Evolutionary conservation across 352 stramenopile species (phyloP).

Genomic region (Blastocystis sp.): DNA sequence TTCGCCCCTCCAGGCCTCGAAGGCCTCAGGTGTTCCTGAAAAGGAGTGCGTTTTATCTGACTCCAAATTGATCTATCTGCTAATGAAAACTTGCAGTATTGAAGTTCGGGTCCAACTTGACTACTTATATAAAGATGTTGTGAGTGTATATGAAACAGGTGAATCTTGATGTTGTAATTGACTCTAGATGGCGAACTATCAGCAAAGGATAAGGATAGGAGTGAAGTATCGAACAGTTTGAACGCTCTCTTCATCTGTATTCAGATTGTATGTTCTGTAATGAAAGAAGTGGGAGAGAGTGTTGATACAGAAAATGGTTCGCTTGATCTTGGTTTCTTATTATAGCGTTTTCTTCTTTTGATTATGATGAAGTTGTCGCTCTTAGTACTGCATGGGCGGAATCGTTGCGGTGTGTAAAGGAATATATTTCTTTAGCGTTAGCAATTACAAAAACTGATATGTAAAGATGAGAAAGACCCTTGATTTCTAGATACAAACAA

Average conservation of each 20-base stretch:
- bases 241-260: neutral
- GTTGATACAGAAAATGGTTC: neutral
- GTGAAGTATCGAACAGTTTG: neutral
- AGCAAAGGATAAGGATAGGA: neutral
- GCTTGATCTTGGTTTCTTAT: neutral
- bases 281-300: constrained; percentile 45
- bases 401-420: neutral
- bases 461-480: neutral
- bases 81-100: neutral
- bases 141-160: neutral
- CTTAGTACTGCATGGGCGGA: constrained; percentile 43
- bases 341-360: constrained; percentile 31
- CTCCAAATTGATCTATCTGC: neutral
- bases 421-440: constrained; percentile 22
- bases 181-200: neutral
- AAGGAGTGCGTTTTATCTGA: neutral
- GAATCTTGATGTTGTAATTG: too few species aligned
- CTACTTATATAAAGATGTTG: constrained; percentile 51
- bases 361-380: constrained; percentile 30
- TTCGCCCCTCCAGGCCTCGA: neutral
- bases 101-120: constrained; percentile 28
- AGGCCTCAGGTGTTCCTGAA: neutral
- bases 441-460: constrained; percentile 28
- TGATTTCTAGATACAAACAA: neutral
- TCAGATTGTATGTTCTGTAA: constrained; percentile 14